Evolutionary conservation across 371 early-diverging fungal species (phyloP), one percentile per base, ranked within the genome.

Genomic region (Rhizopus delemar): DNA sequence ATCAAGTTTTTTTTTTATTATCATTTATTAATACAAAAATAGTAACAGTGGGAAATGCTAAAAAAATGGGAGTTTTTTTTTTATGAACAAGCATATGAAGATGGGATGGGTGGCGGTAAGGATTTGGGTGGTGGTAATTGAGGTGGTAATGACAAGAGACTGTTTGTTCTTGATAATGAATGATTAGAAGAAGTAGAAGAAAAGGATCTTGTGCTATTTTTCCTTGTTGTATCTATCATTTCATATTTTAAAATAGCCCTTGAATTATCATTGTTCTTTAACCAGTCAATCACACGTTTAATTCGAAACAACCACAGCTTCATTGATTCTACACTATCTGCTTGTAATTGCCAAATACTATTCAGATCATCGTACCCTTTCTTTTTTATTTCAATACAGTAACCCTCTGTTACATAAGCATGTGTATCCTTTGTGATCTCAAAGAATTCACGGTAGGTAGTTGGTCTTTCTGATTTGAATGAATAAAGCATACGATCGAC

Each of bases 371-470:
- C 51, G 12, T 52, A 51, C 2, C 57, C 55, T n/a, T 39, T 51
- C 41, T 73, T 73, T 55, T 57, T 65, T 4, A 76, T 63, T 52
- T 73, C 77, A 11, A 76, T 62, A 33, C 77, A 76, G 31, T 66
- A 71, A 0, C 60, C 62, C 57, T 76, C 73, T n/a, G 73, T 73
- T 7, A 69, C 71, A 53, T 69, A 76, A 5, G 67, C 73, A 38
- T 65, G 53, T 2, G 77, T 73, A 22, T 65, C 48, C 13, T 62
- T 57, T 31, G 63, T 70, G 11, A 76, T 32, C 43, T 71, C 69
- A n/a, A 73, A 55, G 48, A 73, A 76, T 29, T 71, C 71, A 4
- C 73, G 63, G 36, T 66, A 73, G 0, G 39, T n/a, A 6, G 59
- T 61, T 2, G 69, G 67, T 28, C 60, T 33, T 28, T 73, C 73